Evolutionary conservation across 352 stramenopile genomes (phyloP).

Genomic region (Pythium aristosporum): DNA sequence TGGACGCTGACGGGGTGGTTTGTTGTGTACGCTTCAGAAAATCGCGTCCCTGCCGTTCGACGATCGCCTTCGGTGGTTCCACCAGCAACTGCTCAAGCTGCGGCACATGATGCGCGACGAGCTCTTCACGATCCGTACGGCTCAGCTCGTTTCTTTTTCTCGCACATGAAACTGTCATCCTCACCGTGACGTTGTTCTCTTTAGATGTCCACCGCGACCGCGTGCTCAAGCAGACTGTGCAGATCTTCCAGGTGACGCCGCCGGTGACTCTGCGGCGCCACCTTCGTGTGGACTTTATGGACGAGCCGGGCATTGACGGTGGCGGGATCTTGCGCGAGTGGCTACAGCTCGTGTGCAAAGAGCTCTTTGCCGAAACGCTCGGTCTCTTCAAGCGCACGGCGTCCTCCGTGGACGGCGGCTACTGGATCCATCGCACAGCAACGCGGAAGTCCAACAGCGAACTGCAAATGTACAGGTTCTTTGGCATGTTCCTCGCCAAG

Average conservation of each 20-base stretch:
- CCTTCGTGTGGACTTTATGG: slow-evolving; percentile 85
- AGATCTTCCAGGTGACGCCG: slow-evolving; percentile 53
- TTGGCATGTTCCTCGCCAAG: slow-evolving; percentile 69
- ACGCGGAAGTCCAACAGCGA: slow-evolving; percentile 29
- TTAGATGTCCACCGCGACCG: slow-evolving; percentile 63
- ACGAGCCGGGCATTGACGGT: slow-evolving; percentile 73
- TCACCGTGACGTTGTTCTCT: not conserved
- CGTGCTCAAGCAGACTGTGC: slow-evolving; percentile 68
- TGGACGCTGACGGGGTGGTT: not conserved
- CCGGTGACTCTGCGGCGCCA: slow-evolving; percentile 53
- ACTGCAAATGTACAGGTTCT: slow-evolving; percentile 81
- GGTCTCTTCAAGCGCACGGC: slow-evolving; percentile 53
- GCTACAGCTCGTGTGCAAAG: slow-evolving; percentile 67
- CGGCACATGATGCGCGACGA: slow-evolving; percentile 51
- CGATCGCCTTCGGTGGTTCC: slow-evolving; percentile 70
- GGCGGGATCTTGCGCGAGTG: slow-evolving; percentile 81
- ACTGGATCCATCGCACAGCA: slow-evolving; percentile 57
- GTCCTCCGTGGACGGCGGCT: slow-evolving; percentile 47
- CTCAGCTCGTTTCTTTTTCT: not conserved
- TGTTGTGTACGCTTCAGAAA: slow-evolving; percentile 1
- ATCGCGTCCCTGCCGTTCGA: slow-evolving; percentile 37
- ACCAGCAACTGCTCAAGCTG: slow-evolving; percentile 60
- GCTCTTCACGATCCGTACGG: slow-evolving; percentile 68
- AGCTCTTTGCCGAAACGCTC: slow-evolving; percentile 51
- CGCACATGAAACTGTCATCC: not conserved